Evolutionary conservation across 495 filamentous ascomycete species (phyloP).

Genomic region (Neurospora sp.): DNA sequence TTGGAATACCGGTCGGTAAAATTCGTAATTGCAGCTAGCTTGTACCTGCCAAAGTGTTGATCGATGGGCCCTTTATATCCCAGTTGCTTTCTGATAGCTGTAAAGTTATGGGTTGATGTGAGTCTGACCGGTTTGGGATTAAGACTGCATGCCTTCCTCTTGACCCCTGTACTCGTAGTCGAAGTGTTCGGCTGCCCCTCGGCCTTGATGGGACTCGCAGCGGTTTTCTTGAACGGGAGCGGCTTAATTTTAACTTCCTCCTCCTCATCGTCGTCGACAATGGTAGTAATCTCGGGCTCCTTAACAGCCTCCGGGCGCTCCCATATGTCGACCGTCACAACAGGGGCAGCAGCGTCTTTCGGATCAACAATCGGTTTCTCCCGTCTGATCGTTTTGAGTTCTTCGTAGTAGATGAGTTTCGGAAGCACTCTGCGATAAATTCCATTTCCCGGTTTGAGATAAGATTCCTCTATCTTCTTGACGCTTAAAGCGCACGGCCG

Average conservation of each 20-base stretch:
- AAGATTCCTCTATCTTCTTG: background rate
- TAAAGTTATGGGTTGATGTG: background rate
- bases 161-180: background rate
- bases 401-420: background rate
- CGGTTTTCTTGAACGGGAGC: background rate
- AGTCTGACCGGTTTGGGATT: background rate
- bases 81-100: background rate
- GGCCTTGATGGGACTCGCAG: background rate
- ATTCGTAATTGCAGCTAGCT: background rate
- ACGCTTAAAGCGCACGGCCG: background rate
- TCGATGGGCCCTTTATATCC: background rate
- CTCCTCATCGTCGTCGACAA: background rate
- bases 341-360: background rate
- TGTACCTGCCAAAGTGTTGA: background rate
- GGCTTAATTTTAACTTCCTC: background rate
- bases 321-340: background rate
- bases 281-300: too few species aligned
- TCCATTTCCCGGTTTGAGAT: background rate
- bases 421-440: background rate
- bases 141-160: background rate
- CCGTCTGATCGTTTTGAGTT: conserved; percentile 5
- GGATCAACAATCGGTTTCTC: conserved; percentile 2
- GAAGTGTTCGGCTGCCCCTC: background rate
- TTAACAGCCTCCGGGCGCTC: background rate
- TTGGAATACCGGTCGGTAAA: background rate